These are phyloP conservation scores for Hemileccinum rubropunctum DNA, from an alignment of 768 basidiomycete species.

Conservation along the genomic window DNA sequence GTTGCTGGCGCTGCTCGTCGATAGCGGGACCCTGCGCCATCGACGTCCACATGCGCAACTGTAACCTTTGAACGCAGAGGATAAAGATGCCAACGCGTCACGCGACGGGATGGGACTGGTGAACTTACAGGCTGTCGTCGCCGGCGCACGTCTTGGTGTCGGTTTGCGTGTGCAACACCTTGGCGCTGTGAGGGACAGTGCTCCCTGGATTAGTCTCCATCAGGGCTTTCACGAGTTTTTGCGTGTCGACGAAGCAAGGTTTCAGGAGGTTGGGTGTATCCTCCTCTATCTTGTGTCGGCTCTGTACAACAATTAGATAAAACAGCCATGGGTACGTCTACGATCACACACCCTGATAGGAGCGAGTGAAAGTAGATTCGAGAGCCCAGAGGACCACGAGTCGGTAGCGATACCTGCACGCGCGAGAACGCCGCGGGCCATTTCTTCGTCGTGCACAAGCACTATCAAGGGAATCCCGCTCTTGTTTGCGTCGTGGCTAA, in stretches of 20 bases:
- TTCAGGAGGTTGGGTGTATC: conserved; percentile 9
- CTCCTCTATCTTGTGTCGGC: conserved; percentile 3
- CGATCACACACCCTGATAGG: conserved; percentile 5
- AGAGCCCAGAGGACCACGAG: conserved; percentile 42
- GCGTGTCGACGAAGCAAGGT: conserved; percentile 42
- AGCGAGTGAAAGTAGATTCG: conserved; percentile 11
- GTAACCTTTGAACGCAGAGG: conserved; percentile 27
- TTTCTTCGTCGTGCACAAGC: conserved; percentile 44
- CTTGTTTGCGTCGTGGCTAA: conserved; percentile 18
- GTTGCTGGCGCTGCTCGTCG: conserved; percentile 40
- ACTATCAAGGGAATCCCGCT: conserved; percentile 39
- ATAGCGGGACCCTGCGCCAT: conserved; percentile 47
- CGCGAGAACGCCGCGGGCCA: conserved; percentile 38
- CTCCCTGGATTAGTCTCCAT: conserved; percentile 33
- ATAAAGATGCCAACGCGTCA: neutral
- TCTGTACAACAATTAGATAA: conserved; percentile 2
- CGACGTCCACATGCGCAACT: conserved; percentile 44
- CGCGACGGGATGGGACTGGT: neutral
- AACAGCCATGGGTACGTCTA: neutral
- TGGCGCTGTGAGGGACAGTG: conserved; percentile 32
- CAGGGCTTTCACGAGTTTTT: conserved; percentile 37
- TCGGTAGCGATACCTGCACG: conserved; percentile 41
- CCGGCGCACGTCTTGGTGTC: conserved; percentile 46
- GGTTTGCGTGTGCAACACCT: conserved; percentile 30
- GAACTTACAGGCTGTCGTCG: conserved; percentile 49